Percentiles rank a stretch among this genome's conserved stretches.
phyloP scores from a whole-genome alignment of 345 rosid genomes.

The Angophora floribunda region DNA sequence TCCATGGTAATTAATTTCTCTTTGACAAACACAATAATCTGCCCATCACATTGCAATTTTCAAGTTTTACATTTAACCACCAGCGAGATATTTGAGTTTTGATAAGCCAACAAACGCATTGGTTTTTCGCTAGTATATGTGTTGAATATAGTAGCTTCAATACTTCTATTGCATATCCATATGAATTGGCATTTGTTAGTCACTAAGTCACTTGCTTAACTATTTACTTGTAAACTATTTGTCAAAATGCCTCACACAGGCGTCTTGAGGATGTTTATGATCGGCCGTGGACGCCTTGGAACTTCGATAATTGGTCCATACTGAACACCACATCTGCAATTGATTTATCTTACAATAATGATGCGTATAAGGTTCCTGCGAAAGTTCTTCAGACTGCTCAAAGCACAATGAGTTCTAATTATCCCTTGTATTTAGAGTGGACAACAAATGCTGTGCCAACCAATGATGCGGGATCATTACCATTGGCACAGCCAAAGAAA shows the following conservation, averaged over 20 bases:
- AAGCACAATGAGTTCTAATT: neutral
- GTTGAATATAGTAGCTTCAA: neutral
- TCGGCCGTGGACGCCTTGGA: fast-evolving
- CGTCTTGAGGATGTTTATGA: neutral
- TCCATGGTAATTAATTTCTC: neutral
- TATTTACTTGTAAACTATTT: neutral
- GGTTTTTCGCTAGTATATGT: neutral
- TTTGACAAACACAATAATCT: neutral
- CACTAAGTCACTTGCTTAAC: neutral
- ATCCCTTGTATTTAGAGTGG: neutral
- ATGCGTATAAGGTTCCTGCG: fast-evolving
- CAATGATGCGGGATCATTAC: fast-evolving
- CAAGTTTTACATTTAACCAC: neutral
- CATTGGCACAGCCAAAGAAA: neutral
- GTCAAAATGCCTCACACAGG: neutral
- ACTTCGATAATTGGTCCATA: neutral
- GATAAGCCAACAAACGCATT: neutral
- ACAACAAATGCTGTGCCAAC: neutral
- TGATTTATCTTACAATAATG: neutral
- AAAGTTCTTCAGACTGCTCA: neutral
- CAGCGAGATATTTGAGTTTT: neutral
- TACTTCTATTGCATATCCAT: neutral
- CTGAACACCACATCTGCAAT: neutral
- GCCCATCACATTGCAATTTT: neutral
- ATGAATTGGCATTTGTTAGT: neutral